A percentile compares a stretch with the other conserved stretches of the same genome.
Conservation (phyloP, 1,284 basidiomycete genomes). For the Cutaneotrichosporon sp. region DNA sequence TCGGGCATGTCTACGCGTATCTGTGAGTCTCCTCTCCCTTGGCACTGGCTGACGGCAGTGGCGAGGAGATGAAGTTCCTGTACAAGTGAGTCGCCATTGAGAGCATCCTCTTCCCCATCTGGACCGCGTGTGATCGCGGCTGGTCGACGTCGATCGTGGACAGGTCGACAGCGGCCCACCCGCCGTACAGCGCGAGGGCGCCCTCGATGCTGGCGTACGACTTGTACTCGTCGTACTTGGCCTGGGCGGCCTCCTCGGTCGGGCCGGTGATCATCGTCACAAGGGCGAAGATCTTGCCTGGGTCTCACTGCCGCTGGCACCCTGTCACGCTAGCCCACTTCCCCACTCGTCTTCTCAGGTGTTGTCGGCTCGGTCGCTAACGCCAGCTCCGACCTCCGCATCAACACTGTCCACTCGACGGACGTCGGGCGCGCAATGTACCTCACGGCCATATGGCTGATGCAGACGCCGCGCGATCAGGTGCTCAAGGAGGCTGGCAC, state of each 20-base stretch:
- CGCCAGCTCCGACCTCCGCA: slow-evolving; percentile 66
- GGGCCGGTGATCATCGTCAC: slow-evolving; percentile 22
- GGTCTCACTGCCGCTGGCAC: too few relatives aligned
- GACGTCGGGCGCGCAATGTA: slow-evolving; percentile 75
- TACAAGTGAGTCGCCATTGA: slow-evolving; percentile 53
- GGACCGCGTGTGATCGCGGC: too few relatives aligned
- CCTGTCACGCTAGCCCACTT: too few relatives aligned
- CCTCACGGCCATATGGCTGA: slow-evolving; percentile 57
- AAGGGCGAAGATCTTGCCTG: slow-evolving; percentile 47
- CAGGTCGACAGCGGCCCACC: slow-evolving; percentile 26
- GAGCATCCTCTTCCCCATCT: neutral
- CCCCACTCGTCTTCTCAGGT: too few relatives aligned
- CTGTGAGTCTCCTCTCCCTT: slow-evolving; percentile 50
- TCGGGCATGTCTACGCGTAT: slow-evolving; percentile 76
- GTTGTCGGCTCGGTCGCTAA: slow-evolving; percentile 17
- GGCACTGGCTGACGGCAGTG: slow-evolving; percentile 36
- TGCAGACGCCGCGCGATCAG: slow-evolving; percentile 27
- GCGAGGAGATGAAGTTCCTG: slow-evolving; percentile 84
- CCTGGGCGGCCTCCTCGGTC: slow-evolving; percentile 45
- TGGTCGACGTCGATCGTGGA: slow-evolving; percentile 16
- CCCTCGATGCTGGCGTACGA: slow-evolving; percentile 38
- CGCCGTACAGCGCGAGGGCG: slow-evolving; percentile 47
- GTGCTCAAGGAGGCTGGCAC: slow-evolving; percentile 62
- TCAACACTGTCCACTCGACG: slow-evolving; percentile 74
- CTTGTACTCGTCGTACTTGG: slow-evolving; percentile 39